A percentile compares a stretch with the other conserved stretches of the same genome.
Evolutionary conservation across 2,329 filamentous ascomycete species (phyloP).

Genomic region (Emergomyces africanus): DNA sequence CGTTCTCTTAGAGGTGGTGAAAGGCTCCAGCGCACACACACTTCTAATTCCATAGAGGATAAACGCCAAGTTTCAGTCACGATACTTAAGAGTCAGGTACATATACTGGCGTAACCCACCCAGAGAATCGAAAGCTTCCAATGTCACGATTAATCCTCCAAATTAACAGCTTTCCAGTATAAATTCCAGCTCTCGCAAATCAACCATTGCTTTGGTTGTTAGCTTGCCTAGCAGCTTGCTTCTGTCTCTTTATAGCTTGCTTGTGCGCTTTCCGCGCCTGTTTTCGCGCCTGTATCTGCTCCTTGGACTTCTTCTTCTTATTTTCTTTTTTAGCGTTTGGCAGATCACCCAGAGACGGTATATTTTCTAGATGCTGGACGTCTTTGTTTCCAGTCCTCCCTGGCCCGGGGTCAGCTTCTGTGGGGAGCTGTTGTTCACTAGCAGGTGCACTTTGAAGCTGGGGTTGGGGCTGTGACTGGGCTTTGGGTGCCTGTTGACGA

Average conservation of each 20-base stretch:
- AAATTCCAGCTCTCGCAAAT: neutral
- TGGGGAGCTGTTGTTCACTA: neutral
- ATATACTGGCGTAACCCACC: neutral
- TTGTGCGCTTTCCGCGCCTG: slow-evolving; percentile 17
- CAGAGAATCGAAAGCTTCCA: neutral
- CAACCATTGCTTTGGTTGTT: slow-evolving; percentile 10
- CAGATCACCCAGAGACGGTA: neutral
- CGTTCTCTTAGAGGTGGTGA: neutral
- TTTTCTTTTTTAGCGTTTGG: slow-evolving; percentile 10
- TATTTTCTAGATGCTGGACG: neutral
- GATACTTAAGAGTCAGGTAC: neutral
- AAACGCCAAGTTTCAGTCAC: neutral
- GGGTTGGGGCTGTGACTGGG: slow-evolving; percentile 9
- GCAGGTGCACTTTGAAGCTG: slow-evolving; percentile 6
- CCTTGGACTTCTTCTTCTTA: slow-evolving; percentile 20
- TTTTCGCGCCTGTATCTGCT: slow-evolving; percentile 15
- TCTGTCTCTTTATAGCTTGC: slow-evolving; percentile 20
- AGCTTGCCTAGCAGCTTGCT: slow-evolving; percentile 29
- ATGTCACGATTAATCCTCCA: neutral
- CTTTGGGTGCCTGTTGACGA: slow-evolving; percentile 20
- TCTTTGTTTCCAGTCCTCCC: neutral
- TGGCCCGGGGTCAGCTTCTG: neutral
- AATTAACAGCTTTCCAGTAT: neutral
- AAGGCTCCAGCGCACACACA: neutral
- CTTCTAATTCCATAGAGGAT: neutral